Evolutionary conservation across 2,329 filamentous ascomycete species (phyloP).

Genomic region (Fusarium camptoceras): DNA sequence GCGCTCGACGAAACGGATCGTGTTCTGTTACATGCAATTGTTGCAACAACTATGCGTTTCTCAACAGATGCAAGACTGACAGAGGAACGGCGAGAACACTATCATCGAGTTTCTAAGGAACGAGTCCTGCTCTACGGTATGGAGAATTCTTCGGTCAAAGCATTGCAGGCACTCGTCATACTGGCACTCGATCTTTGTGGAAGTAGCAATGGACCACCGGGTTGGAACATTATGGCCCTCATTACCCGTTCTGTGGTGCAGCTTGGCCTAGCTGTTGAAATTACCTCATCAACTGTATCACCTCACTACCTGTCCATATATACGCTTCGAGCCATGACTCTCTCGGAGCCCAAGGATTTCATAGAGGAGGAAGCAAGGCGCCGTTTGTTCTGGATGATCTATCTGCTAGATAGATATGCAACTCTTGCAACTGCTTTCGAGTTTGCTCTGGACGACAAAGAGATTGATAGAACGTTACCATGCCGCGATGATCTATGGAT

Average conservation of each 20-base stretch:
- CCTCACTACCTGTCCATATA: conserved; percentile 89
- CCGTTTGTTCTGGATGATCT: conserved; percentile 94
- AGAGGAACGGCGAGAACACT: conserved; percentile 77
- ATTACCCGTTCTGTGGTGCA: conserved; percentile 92
- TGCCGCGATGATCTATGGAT: conserved; percentile 89
- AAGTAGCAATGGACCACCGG: conserved; percentile 88
- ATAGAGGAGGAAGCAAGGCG: conserved; percentile 90
- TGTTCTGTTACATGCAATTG: conserved; percentile 87
- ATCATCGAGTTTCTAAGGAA: conserved; percentile 85
- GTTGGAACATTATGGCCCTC: conserved; percentile 90
- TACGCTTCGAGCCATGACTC: conserved; percentile 84
- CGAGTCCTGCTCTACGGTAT: conserved; percentile 88
- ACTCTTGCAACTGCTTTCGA: conserved; percentile 93
- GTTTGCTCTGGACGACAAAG: conserved; percentile 87
- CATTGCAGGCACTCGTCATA: conserved; percentile 88
- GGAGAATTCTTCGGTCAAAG: conserved; percentile 89
- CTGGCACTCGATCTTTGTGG: conserved; percentile 87
- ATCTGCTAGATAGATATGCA: conserved; percentile 88
- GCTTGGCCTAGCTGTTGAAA: conserved; percentile 85
- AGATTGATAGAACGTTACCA: conserved; percentile 87
- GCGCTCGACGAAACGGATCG: conserved; percentile 83
- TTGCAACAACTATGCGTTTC: conserved; percentile 87
- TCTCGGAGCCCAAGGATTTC: conserved; percentile 85
- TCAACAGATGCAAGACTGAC: conserved; percentile 82
- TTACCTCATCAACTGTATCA: conserved; percentile 80